Conservation (phyloP, 495 filamentous ascomycete genomes). For the Collariella sp. region DNA sequence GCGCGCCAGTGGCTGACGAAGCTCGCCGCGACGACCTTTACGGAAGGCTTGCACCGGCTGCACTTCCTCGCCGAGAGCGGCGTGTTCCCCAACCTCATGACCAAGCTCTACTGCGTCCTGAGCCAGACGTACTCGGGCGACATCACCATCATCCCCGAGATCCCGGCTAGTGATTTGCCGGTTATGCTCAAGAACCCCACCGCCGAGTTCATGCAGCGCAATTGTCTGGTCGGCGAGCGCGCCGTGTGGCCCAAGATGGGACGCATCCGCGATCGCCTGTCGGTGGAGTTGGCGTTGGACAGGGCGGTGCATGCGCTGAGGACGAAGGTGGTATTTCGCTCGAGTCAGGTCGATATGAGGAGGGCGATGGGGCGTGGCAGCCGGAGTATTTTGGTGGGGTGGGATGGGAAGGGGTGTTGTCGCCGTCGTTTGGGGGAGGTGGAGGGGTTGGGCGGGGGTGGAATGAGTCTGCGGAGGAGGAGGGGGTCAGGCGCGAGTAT, state of each 20-base stretch:
- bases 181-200: conserved; percentile 81
- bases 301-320: conserved; percentile 69
- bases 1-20: conserved; percentile 59
- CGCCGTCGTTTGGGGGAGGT: no score
- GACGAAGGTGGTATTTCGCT: conserved; percentile 69
- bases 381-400: no score
- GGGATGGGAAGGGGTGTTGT: no score
- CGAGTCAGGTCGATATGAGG: conserved; percentile 56
- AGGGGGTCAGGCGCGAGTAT: conserved; percentile 23
- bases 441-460: no score
- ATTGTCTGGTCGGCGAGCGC: conserved; percentile 66
- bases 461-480: no score
- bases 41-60: conserved; percentile 73
- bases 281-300: conserved; percentile 81
- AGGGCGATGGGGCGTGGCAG: conserved; percentile 32
- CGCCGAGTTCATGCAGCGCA: conserved; percentile 73
- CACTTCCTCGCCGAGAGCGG: conserved; percentile 74
- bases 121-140: conserved; percentile 92
- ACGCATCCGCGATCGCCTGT: conserved; percentile 71
- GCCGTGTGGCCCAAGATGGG: conserved; percentile 88
- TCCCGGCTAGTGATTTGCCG: conserved; percentile 64
- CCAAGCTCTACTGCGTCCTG: conserved; percentile 69
- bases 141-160: conserved; percentile 84
- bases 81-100: conserved; percentile 70
- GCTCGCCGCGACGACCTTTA: conserved; percentile 63